phyloP scores from a whole-genome alignment of 139 green algal genomes.

The Picochlorum sp. region DNA sequence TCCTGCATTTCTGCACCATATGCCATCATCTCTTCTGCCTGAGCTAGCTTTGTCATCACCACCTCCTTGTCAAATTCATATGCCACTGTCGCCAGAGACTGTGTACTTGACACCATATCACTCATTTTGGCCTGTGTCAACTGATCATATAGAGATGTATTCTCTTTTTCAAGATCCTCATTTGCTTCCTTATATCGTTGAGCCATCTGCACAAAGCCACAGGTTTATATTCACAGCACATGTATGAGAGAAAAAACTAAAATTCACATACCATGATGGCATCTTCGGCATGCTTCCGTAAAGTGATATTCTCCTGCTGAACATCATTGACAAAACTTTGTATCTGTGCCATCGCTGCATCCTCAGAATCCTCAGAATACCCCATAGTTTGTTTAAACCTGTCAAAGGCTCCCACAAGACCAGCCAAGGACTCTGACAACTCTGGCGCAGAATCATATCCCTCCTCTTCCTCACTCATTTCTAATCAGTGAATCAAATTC shows the following conservation, averaged over 20 bases:
- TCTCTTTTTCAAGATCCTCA: neutral
- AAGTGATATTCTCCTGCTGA: slow-evolving; percentile 23
- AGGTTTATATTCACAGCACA: slow-evolving; percentile 5
- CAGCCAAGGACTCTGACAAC: slow-evolving; percentile 19
- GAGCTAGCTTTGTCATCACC: slow-evolving; percentile 25
- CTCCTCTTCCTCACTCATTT: neutral
- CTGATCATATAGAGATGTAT: neutral
- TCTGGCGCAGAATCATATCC: neutral
- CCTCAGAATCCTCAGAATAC: slow-evolving; percentile 9
- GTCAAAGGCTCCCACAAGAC: slow-evolving; percentile 23
- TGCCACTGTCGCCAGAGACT: slow-evolving; percentile 32
- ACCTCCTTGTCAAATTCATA: slow-evolving; percentile 43
- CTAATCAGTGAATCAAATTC: neutral
- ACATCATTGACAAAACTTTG: slow-evolving; percentile 16
- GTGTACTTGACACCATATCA: slow-evolving; percentile 25
- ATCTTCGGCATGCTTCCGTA: slow-evolving; percentile 16
- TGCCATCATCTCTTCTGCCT: slow-evolving; percentile 21
- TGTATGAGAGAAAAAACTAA: neutral
- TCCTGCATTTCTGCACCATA: slow-evolving; percentile 16
- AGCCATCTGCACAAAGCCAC: slow-evolving; percentile 14
- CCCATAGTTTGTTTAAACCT: slow-evolving; percentile 25
- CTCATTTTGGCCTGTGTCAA: slow-evolving; percentile 13
- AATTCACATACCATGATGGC: slow-evolving; percentile 22
- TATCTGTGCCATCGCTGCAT: slow-evolving; percentile 11
- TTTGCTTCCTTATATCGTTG: slow-evolving; percentile 10